Base-by-base conservation (phyloP, 768 basidiomycete genomes). In the Amanita pallidorosea region DNA sequence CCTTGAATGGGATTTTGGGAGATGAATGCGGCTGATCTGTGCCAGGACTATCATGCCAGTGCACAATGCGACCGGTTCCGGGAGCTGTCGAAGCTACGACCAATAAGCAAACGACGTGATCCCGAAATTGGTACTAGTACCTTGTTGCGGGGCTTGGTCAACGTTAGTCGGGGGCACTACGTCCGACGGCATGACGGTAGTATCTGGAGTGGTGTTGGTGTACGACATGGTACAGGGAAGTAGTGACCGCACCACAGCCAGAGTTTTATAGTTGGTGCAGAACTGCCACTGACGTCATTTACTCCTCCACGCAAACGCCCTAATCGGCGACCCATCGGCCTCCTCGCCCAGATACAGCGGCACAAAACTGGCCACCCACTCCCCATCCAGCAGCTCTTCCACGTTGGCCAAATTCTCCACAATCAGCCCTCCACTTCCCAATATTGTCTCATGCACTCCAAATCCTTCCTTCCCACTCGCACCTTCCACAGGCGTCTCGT, bases 371-470 rank as follows among this genome's bases (percentile, higher is more conserved):
- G 83, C 75, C 49, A 70, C 65, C 60, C 68, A 72, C 18, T 65
- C 60, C 23, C 38, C 50, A 6, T 57, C 57, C 20, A 60, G 51
- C 29, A 85, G 58, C 43, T 54, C 55, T 27, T 72, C 73, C 49
- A 88, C 56, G 47, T 79, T 76, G 8, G 66, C 76, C 58, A 88
- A 51, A 55, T 88, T 89, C 67, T 88, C 86, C 27, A 75, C 83
- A 52, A 88, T 85, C 5, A 85, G 58, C 1, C 77, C 75, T 0
- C 77, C 83, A 15, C 62, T 66, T 18, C 80, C 79, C n/a, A 89
- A 69, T 7, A 88, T 63, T 1, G 65, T 65, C 25, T 79, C 69
- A 57, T 89, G 87, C 47, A 78, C 77, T 11, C 64, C 72, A 60
- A 76, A 82, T 40, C 68, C 70, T 18, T 65, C 64, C 51, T 54